These are phyloP conservation scores for Aspergillus campestris DNA, from an alignment of 495 filamentous ascomycete species.

Conservation along the genomic window DNA sequence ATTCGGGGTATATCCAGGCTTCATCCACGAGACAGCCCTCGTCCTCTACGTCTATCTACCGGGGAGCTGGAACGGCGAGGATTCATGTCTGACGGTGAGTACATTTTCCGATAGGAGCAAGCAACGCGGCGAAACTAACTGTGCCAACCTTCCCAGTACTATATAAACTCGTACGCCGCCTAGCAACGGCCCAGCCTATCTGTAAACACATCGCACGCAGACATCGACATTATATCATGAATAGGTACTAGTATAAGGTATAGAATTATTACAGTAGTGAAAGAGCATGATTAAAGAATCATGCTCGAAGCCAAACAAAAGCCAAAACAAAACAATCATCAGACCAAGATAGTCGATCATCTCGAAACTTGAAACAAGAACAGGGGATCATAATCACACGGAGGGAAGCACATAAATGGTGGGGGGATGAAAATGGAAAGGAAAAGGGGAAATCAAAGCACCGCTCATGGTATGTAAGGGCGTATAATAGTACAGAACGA, in stretches of 20 bases:
- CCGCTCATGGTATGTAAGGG: neutral
- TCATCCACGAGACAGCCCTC: conserved; percentile 70
- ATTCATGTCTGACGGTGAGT: conserved; percentile 72
- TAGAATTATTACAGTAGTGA: neutral
- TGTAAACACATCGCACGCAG: neutral
- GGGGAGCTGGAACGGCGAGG: conserved; percentile 58
- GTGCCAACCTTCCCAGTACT: conserved; percentile 39
- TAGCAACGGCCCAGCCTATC: conserved; percentile 1
- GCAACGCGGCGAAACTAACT: neutral
- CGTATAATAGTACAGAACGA: neutral
- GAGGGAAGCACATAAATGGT: too few relatives aligned
- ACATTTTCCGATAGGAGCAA: neutral
- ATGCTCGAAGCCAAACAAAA: too few relatives aligned
- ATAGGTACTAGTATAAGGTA: neutral
- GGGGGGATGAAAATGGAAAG: too few relatives aligned
- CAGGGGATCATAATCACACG: too few relatives aligned
- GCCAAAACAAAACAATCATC: too few relatives aligned
- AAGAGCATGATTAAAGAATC: too few relatives aligned
- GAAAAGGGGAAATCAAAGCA: neutral
- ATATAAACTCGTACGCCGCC: conserved; percentile 48
- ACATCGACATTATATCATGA: neutral
- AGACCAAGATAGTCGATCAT: too few relatives aligned
- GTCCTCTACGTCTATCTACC: conserved; percentile 90
- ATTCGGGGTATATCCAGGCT: conserved; percentile 30
- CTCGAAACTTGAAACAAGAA: too few relatives aligned